Evolutionary conservation across 2,329 filamentous ascomycete genomes (phyloP).

Genomic region (Decorospora gaudefroyi): DNA sequence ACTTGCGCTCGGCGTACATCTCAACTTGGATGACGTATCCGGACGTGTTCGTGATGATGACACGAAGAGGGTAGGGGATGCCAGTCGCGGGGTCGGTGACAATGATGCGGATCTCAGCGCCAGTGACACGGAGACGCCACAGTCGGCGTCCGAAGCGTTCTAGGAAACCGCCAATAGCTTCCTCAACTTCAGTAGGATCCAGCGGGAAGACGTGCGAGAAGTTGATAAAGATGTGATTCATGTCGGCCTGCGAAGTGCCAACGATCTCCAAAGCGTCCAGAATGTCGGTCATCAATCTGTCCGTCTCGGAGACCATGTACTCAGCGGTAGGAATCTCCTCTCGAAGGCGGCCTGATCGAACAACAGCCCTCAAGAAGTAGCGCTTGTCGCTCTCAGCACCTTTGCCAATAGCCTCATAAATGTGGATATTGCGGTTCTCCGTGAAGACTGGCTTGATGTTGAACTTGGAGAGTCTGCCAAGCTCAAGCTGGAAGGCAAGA

Average conservation of each 20-base stretch:
- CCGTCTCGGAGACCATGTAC: constrained; percentile 96
- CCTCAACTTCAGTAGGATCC: constrained; percentile 84
- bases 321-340: constrained; percentile 99
- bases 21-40: constrained; percentile 98
- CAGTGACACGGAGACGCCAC: constrained; percentile 94
- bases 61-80: constrained; percentile 85
- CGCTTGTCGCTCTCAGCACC: constrained; percentile 94
- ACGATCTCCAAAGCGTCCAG: constrained; percentile 97
- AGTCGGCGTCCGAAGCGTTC: constrained; percentile 93
- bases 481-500: constrained; percentile 96
- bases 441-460: constrained; percentile 98
- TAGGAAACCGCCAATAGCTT: constrained; percentile 91
- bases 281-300: constrained; percentile 96
- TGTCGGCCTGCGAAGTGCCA: constrained; percentile 97
- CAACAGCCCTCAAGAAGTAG: constrained; percentile 96
- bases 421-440: constrained; percentile 98
- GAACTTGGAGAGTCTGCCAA: constrained; percentile 93
- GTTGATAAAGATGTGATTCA: constrained; percentile 99
- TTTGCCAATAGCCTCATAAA: constrained; percentile 96
- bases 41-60: constrained; percentile 97
- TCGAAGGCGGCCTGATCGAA: constrained; percentile 88
- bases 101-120: constrained; percentile 97
- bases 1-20: constrained; percentile 96
- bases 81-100: constrained; percentile 89
- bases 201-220: constrained; percentile 97